These are phyloP conservation scores for Styphnolobium japonicum DNA, from an alignment of 306 rosid genomes.

Conservation along the genomic window DNA sequence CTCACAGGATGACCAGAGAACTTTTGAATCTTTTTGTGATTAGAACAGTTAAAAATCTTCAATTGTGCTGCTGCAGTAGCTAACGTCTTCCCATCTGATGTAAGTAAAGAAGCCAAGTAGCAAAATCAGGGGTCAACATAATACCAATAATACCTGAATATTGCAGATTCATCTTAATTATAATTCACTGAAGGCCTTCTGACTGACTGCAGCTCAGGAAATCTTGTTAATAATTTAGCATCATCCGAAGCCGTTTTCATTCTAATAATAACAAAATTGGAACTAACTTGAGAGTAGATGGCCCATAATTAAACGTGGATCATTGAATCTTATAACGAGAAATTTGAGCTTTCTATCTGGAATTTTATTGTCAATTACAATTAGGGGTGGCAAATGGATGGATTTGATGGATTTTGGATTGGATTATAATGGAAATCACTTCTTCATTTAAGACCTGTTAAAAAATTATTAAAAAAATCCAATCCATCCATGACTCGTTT, in stretches of 20 bases:
- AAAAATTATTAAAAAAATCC: too few species aligned
- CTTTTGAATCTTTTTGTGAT: conserved; percentile 73
- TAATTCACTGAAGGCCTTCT: conserved; percentile 20
- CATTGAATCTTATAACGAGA: background rate
- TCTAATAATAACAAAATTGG: background rate
- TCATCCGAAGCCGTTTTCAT: background rate
- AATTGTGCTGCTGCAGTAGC: conserved; percentile 88
- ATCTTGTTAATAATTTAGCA: background rate
- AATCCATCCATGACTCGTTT: too few species aligned
- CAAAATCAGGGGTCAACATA: conserved; percentile 31
- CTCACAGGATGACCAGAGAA: conserved; percentile 99
- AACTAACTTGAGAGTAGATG: background rate
- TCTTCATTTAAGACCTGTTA: too few species aligned
- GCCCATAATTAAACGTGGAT: conserved; percentile 6
- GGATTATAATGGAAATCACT: too few species aligned
- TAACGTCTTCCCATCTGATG: conserved; percentile 75
- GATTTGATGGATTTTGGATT: too few species aligned
- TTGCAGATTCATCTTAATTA: conserved; percentile 21
- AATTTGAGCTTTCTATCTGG: background rate
- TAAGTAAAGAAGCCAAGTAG: conserved; percentile 21
- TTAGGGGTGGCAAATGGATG: too few species aligned
- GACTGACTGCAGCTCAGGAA: background rate
- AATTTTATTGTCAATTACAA: background rate
- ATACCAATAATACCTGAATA: background rate
- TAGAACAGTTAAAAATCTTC: conserved; percentile 66